Base-by-base conservation (phyloP, 2,329 filamentous ascomycete genomes). In the Colletotrichum agaves region DNA sequence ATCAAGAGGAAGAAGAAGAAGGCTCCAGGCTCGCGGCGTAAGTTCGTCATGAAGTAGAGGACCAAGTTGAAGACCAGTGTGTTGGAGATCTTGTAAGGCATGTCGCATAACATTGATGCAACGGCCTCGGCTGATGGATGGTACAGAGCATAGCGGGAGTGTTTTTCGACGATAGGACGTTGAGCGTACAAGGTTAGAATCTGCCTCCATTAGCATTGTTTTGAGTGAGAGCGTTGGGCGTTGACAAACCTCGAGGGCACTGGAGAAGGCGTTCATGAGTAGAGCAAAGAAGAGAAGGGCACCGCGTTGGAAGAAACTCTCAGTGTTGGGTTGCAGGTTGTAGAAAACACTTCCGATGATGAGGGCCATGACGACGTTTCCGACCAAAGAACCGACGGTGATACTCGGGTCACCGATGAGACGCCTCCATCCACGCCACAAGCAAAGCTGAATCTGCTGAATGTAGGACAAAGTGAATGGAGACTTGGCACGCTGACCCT, bases 141-240 rank as follows among this genome's bases (percentile, higher is more conserved):
- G 74, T 97, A 97, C 17, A 97, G 85, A 17, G 94, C 93, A 76
- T 97, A 97, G 65, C 91, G 89, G 63, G 86, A 82, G 73, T 98
- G 94, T 77, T 97, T 97, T 76, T 97, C 93, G 68, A 98, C 93
- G 73, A 97, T 97, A 1, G 92, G 91, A 41, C 94, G 91, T 86
- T 97, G 94, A 2, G 92, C 88, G 76, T 96, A 98, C 4, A 97
- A 85, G 0, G 92, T 94, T 37, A 96, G 79, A 75, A 97, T 96
- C 84, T 90, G 68, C 0, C 0, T 2, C 0, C n/a, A 63, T 70
- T 11, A 71, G 66, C 15, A 58, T 53, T 67, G 65, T 12, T 19
- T 69, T 13, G 59, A 72, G 11, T 68, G 67, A 2, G 70, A 71
- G 10, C 2, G 11, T 3, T 27, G 27, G 27, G 27, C 5, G 27